A percentile compares a stretch with the other conserved stretches of the same genome.
Evolutionary conservation across 371 early-diverging fungal species (phyloP).

Genomic region (Rhizopus sp.): DNA sequence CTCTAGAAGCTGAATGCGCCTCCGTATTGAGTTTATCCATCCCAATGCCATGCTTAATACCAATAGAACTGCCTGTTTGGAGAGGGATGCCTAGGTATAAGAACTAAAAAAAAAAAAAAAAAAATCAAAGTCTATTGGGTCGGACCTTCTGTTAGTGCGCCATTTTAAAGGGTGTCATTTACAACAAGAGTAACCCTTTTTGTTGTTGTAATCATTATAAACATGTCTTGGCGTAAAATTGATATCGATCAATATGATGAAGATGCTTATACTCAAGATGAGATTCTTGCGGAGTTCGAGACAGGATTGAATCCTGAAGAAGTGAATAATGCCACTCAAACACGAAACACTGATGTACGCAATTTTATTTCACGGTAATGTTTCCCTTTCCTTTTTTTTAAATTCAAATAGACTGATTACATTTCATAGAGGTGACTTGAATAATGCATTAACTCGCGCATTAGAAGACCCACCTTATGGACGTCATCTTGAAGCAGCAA

Average conservation of each 20-base stretch:
- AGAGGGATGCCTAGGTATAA: too few relatives aligned
- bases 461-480: constrained; percentile 88
- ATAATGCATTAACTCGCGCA: constrained; percentile 68
- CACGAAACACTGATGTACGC: constrained; percentile 65
- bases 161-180: too few relatives aligned
- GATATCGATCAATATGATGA: constrained; percentile 86
- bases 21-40: too few relatives aligned
- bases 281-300: constrained; percentile 47
- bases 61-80: too few relatives aligned
- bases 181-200: too few relatives aligned
- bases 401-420: neutral
- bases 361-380: constrained; percentile 49
- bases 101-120: too few relatives aligned
- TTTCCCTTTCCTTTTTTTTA: neutral
- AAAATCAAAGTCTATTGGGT: too few relatives aligned
- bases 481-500: constrained; percentile 63
- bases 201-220: neutral
- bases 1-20: too few relatives aligned
- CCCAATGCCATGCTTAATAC: too few relatives aligned
- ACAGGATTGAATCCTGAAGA: constrained; percentile 51
- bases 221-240: constrained; percentile 74
- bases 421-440: constrained; percentile 62
- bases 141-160: too few relatives aligned
- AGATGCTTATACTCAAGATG: constrained; percentile 72
- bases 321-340: constrained; percentile 55